Evolutionary conservation across 2,329 filamentous ascomycete genomes (phyloP), one percentile per base, ranked within the genome.

Genomic region (Thelonectria blattea): DNA sequence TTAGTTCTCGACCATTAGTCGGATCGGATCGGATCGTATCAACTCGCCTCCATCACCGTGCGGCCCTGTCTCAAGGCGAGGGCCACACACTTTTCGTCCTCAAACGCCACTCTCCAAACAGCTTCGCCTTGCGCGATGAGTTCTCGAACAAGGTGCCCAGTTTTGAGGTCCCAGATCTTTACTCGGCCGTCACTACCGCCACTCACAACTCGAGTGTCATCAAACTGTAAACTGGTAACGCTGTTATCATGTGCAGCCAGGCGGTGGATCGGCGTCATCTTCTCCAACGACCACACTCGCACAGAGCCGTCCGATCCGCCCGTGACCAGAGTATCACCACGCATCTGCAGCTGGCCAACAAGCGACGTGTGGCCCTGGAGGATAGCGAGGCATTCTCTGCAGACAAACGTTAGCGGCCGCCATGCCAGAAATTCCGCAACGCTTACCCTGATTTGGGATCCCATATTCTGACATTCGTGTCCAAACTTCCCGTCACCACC

Each of bases 171-270:
- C 95, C 95, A 99, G 56, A 99, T 93, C 78, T 98, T 99, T 66
- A 99, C 95, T 54, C 95, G 86, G n/a, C 95, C 95, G 76, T 99
- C 95, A 70, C 92, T 96, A 51, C 95, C 96, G 68, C 95, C 95
- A 73, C 92, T 97, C 58, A 99, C 93, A 61, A 99, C 95, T 56
- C 95, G 87, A 22, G 91, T 93, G 73, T 97, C 93, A 72, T 99
- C 95, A 74, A 99, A 99, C 73, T 99, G 95, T 67, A 99, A 81
- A 75, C 93, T 97, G 1, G 95, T 99, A 54, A 99, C 95, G 74
- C 93, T 97, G 76, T 99, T 99, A 76, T 99, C 95, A 74, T 99
- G 95, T 3, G 95, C 95, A 42, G 95, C 95, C 52, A 99, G 83
- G 47, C 95, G 88, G 78, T 99, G 95, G 61, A 99, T 97, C 0